These are phyloP conservation scores for Carex kokanica DNA, from an alignment of 176 grass and related monocot species.

Conservation along the genomic window DNA sequence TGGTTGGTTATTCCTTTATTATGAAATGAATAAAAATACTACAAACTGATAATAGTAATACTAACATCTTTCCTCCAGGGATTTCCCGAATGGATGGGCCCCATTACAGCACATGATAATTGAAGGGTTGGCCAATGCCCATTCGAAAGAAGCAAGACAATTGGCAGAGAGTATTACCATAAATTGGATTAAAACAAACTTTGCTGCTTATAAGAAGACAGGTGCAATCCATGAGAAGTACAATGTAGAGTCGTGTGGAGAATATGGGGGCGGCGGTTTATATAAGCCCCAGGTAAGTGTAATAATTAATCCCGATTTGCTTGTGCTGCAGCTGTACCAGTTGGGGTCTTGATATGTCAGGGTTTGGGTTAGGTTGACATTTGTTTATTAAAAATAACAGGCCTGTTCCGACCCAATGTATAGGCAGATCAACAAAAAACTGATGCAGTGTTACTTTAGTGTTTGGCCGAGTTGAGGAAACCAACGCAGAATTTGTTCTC, in stretches of 20 bases:
- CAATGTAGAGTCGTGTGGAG: constrained; percentile 57
- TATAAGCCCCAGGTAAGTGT: constrained; percentile 78
- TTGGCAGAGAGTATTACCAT: constrained; percentile 68
- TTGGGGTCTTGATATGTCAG: neutral
- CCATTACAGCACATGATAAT: constrained; percentile 83
- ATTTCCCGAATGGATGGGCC: constrained; percentile 94
- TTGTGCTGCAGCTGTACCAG: neutral
- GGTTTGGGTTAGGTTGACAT: neutral
- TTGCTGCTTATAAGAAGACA: constrained; percentile 55
- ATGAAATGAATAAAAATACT: constrained; percentile 3
- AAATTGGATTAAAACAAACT: constrained; percentile 93
- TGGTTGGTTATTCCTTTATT: constrained; percentile 47
- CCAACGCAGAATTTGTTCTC: neutral
- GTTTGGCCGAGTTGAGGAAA: neutral
- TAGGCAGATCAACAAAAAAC: neutral
- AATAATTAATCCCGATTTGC: neutral
- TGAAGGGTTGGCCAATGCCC: constrained; percentile 53
- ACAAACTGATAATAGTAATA: neutral
- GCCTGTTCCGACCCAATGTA: neutral
- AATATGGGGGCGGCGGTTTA: constrained; percentile 70
- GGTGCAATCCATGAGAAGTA: constrained; percentile 90
- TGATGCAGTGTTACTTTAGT: neutral
- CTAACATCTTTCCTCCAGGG: constrained; percentile 44
- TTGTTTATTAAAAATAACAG: neutral
- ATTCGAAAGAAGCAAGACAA: constrained; percentile 44